Percentiles rank a stretch among this genome's conserved stretches.
Evolutionary conservation across 1,284 basidiomycete genomes (phyloP).

Genomic region (Cutaneotrichosporon cavernicola): DNA sequence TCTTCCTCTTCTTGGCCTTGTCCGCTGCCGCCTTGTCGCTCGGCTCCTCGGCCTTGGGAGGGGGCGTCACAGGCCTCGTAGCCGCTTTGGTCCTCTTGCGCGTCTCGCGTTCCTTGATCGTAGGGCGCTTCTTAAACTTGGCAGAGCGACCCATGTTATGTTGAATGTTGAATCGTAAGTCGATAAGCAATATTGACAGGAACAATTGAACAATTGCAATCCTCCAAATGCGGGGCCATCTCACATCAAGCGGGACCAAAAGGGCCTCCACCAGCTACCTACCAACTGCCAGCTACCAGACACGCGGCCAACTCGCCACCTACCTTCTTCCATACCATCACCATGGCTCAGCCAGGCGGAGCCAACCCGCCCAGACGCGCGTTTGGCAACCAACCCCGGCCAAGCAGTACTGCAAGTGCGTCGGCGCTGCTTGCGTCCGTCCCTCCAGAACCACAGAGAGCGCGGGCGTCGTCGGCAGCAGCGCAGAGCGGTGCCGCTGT

Average conservation of each 20-base stretch:
- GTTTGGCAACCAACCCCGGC: slow-evolving; percentile 2
- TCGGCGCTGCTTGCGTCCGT: neutral
- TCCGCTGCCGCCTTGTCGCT: neutral
- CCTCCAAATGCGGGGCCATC: too few relatives aligned
- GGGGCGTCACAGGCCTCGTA: slow-evolving; percentile 28
- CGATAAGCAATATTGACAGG: neutral
- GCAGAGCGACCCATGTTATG: slow-evolving; percentile 42
- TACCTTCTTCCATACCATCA: neutral
- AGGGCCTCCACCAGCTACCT: neutral
- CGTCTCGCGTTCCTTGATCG: slow-evolving; percentile 39
- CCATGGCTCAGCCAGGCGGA: neutral
- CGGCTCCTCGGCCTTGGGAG: slow-evolving; percentile 9
- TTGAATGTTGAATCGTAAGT: neutral
- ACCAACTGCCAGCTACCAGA: neutral
- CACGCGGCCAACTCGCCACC: neutral
- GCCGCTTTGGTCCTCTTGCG: slow-evolving; percentile 38
- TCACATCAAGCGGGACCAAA: too few relatives aligned
- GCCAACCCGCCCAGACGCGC: neutral
- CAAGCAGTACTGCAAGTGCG: neutral
- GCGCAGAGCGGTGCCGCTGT: slow-evolving; percentile 18
- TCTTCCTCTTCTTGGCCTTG: slow-evolving; percentile 25
- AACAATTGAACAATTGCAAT: neutral
- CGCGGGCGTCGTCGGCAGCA: slow-evolving; percentile 14
- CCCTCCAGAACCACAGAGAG: slow-evolving; percentile 8
- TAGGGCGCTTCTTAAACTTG: slow-evolving; percentile 42